Conservation (phyloP, 2,329 filamentous ascomycete species). For the Tolypocladium endophyticum region DNA sequence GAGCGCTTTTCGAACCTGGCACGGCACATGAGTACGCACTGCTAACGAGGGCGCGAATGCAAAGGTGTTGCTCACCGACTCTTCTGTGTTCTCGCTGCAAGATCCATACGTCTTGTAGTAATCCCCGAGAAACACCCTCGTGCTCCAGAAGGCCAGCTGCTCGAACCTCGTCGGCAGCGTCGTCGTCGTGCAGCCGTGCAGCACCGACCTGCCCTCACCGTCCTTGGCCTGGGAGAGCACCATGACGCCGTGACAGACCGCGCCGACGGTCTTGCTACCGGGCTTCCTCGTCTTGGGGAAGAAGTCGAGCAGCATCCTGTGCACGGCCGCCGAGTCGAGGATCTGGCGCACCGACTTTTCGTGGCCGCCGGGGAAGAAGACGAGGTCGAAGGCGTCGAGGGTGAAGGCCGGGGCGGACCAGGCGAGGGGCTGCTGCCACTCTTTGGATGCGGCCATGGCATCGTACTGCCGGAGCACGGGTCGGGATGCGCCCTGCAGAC, state of each 20-base stretch:
- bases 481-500: conserved; percentile 29
- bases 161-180: conserved; percentile 38
- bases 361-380: conserved; percentile 42
- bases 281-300: conserved; percentile 36
- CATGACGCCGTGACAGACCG: conserved; percentile 44
- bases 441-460: conserved; percentile 29
- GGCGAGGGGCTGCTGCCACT: conserved; percentile 30
- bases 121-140: conserved; percentile 36
- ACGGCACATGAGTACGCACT: neutral
- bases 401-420: conserved; percentile 34
- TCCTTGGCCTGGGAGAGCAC: conserved; percentile 32
- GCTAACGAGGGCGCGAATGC: neutral
- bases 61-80: conserved; percentile 22
- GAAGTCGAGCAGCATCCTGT: conserved; percentile 31
- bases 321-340: conserved; percentile 35
- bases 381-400: conserved; percentile 33
- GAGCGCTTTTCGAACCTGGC: conserved; percentile 31
- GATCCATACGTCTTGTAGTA: conserved; percentile 47
- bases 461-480: conserved; percentile 29
- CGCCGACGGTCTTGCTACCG: conserved; percentile 31
- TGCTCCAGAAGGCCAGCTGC: conserved; percentile 36
- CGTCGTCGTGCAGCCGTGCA: conserved; percentile 36
- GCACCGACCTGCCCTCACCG: conserved; percentile 30
- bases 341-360: conserved; percentile 40
- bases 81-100: conserved; percentile 36